Evolutionary conservation across 2,329 filamentous ascomycete genomes (phyloP).

Genomic region (Huntiella abstrusa): DNA sequence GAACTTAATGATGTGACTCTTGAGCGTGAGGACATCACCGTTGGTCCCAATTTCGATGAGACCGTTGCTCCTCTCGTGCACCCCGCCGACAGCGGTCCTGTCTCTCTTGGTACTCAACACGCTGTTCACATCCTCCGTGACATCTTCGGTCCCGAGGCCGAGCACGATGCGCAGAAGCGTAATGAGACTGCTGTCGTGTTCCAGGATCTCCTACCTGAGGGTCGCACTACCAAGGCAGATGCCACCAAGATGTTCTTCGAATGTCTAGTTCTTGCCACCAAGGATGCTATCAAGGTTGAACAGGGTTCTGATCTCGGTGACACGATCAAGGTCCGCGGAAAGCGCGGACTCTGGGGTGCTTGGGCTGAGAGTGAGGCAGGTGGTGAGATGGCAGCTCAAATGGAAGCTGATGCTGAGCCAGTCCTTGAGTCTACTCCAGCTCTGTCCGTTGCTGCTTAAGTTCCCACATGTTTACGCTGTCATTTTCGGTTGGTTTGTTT

Average conservation of each 20-base stretch:
- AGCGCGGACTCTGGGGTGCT: slow-evolving; percentile 88
- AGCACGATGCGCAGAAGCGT: slow-evolving; percentile 49
- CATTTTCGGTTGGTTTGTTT: background rate
- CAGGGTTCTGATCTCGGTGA: slow-evolving; percentile 62
- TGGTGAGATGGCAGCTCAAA: slow-evolving; percentile 37
- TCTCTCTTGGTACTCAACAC: slow-evolving; percentile 83
- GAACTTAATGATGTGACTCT: slow-evolving; percentile 28
- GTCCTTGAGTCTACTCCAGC: slow-evolving; percentile 4
- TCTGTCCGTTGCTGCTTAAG: slow-evolving; percentile 12
- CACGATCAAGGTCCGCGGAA: slow-evolving; percentile 67
- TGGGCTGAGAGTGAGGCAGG: slow-evolving; percentile 72
- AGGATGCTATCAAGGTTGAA: slow-evolving; percentile 94
- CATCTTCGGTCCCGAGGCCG: slow-evolving; percentile 58
- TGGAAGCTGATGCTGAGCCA: slow-evolving; percentile 21
- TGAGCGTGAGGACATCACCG: slow-evolving; percentile 24
- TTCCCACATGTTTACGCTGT: background rate
- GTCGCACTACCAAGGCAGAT: slow-evolving; percentile 63
- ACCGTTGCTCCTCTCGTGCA: slow-evolving; percentile 59
- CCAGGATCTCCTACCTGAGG: slow-evolving; percentile 75
- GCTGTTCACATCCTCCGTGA: slow-evolving; percentile 89
- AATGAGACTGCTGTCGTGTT: slow-evolving; percentile 66
- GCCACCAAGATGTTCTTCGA: slow-evolving; percentile 99
- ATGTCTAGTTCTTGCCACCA: slow-evolving; percentile 83
- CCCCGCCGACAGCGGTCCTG: slow-evolving; percentile 65
- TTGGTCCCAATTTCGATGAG: slow-evolving; percentile 52